A percentile compares a stretch with the other conserved stretches of the same genome.
Evolutionary conservation across 2,329 filamentous ascomycete species (phyloP).

Genomic region (Epichloe typhina): DNA sequence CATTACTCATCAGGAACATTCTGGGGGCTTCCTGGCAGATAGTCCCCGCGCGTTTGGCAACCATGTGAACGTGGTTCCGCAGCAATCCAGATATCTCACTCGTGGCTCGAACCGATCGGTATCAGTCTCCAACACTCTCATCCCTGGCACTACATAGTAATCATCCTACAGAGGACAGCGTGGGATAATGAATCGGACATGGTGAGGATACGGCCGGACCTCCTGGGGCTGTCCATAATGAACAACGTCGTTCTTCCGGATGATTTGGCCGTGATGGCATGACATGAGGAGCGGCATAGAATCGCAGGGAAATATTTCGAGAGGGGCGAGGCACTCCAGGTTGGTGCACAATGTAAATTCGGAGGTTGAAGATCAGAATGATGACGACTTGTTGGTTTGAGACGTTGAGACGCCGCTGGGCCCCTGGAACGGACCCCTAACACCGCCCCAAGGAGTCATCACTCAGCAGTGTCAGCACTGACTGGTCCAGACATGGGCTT

Average conservation of each 20-base stretch:
- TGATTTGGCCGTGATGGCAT: conserved; percentile 12
- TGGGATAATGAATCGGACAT: conserved; percentile 17
- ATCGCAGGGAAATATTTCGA: not conserved
- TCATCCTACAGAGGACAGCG: conserved; percentile 16
- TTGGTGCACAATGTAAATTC: not conserved
- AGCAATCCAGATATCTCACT: not conserved
- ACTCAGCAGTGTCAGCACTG: too few relatives aligned
- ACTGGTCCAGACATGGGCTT: too few relatives aligned
- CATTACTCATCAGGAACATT: not conserved
- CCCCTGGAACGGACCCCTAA: too few relatives aligned
- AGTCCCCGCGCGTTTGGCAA: not conserved
- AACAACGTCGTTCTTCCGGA: conserved; percentile 15
- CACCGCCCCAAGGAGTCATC: too few relatives aligned
- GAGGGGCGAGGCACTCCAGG: not conserved
- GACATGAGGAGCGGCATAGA: conserved; percentile 8
- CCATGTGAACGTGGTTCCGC: not conserved
- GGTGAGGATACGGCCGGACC: conserved; percentile 14
- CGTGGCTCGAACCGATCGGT: not conserved
- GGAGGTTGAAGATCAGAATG: not conserved
- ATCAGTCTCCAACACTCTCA: not conserved
- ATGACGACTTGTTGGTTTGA: too few relatives aligned
- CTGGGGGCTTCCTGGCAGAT: not conserved
- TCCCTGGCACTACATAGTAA: conserved; percentile 8
- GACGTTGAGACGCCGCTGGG: too few relatives aligned
- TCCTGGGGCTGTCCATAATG: conserved; percentile 14